Evolutionary conservation across 2,329 filamentous ascomycete genomes (phyloP).

Genomic region (Diplodia scrobiculata): DNA sequence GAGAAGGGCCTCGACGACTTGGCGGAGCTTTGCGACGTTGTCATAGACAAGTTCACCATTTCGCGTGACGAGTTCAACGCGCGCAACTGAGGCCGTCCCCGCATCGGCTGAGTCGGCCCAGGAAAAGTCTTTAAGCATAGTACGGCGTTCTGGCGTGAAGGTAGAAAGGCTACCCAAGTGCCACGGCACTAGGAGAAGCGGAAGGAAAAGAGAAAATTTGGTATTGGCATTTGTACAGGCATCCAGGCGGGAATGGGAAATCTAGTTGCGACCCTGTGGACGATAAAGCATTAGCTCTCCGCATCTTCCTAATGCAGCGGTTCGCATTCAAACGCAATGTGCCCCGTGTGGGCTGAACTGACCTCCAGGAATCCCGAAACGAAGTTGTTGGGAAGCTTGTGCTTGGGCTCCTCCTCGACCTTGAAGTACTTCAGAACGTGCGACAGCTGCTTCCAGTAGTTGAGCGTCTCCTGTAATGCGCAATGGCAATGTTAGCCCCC

Average conservation of each 20-base stretch:
- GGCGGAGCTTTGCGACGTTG: conserved; percentile 88
- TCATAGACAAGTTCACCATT: conserved; percentile 81
- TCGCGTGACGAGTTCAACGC: conserved; percentile 65
- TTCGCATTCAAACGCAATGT: neutral
- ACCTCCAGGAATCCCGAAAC: conserved; percentile 95
- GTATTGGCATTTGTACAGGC: conserved; percentile 44
- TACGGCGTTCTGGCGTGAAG: conserved; percentile 37
- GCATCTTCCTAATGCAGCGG: neutral
- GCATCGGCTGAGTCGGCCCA: neutral
- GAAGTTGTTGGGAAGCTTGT: conserved; percentile 81
- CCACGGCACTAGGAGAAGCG: conserved; percentile 35
- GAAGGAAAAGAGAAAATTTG: conserved; percentile 37
- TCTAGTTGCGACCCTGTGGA: conserved; percentile 30
- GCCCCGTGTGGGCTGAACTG: conserved; percentile 39
- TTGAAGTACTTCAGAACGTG: conserved; percentile 98
- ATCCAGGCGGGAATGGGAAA: conserved; percentile 29
- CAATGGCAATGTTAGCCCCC: conserved; percentile 16
- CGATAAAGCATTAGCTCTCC: conserved; percentile 16
- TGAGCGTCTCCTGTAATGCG: conserved; percentile 82
- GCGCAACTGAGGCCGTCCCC: conserved; percentile 18
- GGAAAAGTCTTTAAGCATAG: conserved; percentile 34
- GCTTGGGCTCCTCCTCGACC: conserved; percentile 78
- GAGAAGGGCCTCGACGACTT: conserved; percentile 88
- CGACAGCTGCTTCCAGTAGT: conserved; percentile 97
- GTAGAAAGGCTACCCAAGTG: conserved; percentile 28